These are phyloP conservation scores for Eucalyptus pauciflora DNA, from an alignment of 345 rosid species.

Conservation along the genomic window DNA sequence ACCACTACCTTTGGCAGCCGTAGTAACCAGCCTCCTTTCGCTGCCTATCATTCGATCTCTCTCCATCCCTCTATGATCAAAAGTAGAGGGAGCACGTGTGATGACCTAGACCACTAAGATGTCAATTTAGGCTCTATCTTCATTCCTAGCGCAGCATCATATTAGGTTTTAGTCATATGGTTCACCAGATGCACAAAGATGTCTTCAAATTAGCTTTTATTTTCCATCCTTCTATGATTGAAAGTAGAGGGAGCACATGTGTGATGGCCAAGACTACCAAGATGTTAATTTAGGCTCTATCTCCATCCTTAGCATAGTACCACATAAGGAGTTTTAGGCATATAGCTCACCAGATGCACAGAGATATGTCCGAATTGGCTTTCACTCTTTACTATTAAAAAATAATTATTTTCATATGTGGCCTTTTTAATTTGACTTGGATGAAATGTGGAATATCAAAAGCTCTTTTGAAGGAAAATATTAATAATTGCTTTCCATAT, in stretches of 20 bases:
- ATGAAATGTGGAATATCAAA: not conserved
- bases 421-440: not conserved
- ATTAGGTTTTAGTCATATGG: no score
- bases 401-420: not conserved
- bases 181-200: no score
- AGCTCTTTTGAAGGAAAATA: not conserved
- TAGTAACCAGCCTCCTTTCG: no score
- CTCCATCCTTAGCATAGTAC: not conserved
- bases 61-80: no score
- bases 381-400: not conserved
- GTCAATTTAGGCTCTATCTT: no score
- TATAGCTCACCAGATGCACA: not conserved
- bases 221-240: not conserved
- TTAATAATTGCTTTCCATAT: not conserved
- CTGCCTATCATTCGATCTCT: no score
- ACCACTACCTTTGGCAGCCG: no score
- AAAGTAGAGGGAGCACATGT: not conserved
- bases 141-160: no score
- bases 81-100: no score
- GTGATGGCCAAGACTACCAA: not conserved
- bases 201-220: no score
- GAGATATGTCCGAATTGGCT: not conserved
- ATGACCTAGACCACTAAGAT: no score
- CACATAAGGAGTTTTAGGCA: not conserved
- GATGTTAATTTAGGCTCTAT: not conserved